Base-by-base conservation (phyloP, 2,329 filamentous ascomycete species). In the Fusarium veterinarium region DNA sequence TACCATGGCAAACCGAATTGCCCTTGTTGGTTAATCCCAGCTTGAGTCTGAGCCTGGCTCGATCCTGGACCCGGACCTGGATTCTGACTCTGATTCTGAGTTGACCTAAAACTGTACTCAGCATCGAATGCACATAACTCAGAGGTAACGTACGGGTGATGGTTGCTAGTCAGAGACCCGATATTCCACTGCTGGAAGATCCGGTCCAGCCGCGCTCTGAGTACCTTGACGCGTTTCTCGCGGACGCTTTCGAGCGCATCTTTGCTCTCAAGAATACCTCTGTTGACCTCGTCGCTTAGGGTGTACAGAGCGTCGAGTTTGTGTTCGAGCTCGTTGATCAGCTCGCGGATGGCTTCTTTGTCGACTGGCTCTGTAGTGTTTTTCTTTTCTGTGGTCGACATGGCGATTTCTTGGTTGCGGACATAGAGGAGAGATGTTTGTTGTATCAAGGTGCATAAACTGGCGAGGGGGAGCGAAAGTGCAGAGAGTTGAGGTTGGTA, bases 111-210 rank as follows among this genome's bases (percentile, higher is more conserved):
- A 11, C 25, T 5, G 13, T 13, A 41, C 46, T 52, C 11, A 67
- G 40, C 17, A 67, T 19, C 7, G 19, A 8, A 16, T 25, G 23
- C 20, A 17, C 14, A 42, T 8, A n/a, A 31, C 3, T 30, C 10
- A 38, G 25, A 9, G 30, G 12, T 4, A 17, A 67, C 62, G 10
- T 31, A 67, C 64, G 11, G 35, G 25, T 60, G 35, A 23, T 66
- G 42, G 30, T 19, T 51, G 35, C 13, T 67, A 6, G 20, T 28
- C 25, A 51, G 25, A 52, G 46, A 11, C 17, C 44, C 45, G 20
- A 67, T 30, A 20, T 67, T 51, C 63, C 53, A 58, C 28, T 67
- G 40, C 7, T 45, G 11, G 20, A 67, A 37, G 20, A 67, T 45
- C 31, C 46, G 30, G 19, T 52, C 41, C 4, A 67, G n/a, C 16